A percentile compares a stretch with the other conserved stretches of the same genome.
These are phyloP conservation scores for Ceriops zippeliana DNA, from an alignment of 345 rosid species.

Conservation along the genomic window DNA sequence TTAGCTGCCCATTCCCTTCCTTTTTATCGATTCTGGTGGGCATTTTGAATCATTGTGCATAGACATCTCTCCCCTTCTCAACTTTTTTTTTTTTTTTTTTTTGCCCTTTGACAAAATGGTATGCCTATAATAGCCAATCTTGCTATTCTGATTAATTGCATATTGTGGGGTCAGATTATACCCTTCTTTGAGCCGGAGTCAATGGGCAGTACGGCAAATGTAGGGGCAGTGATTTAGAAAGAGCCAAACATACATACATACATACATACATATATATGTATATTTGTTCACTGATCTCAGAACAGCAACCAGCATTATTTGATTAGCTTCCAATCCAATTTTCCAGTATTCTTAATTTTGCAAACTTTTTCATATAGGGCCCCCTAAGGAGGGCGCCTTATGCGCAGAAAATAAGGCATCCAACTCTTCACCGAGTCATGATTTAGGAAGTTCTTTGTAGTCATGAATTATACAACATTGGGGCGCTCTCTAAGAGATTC, in stretches of 20 bases:
- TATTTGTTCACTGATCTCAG: background rate
- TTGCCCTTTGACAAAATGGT: slow-evolving; percentile 3
- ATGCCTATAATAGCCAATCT: slow-evolving; percentile 1
- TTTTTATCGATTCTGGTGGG: background rate
- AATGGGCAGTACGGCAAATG: background rate
- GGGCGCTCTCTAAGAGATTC: too few species aligned
- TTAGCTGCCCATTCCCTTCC: slow-evolving; percentile 4
- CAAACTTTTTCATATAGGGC: too few species aligned
- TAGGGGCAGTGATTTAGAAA: background rate
- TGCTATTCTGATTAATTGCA: slow-evolving; percentile 3
- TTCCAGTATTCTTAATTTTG: too few species aligned
- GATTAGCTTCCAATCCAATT: too few species aligned
- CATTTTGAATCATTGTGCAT: slow-evolving; percentile 12
- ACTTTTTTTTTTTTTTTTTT: background rate
- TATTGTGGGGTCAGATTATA: slow-evolving; percentile 6
- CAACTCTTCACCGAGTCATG: too few species aligned
- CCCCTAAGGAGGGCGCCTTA: too few species aligned
- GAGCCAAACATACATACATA: background rate
- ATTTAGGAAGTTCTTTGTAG: too few species aligned
- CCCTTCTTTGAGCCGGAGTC: background rate
- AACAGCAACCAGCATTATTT: background rate
- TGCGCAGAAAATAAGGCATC: too few species aligned
- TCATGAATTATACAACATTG: too few species aligned
- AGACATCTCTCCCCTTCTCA: background rate
- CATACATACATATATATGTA: too few species aligned